Evolutionary conservation across 1,139 yeast species (phyloP), one percentile per base, ranked within the genome.

Genomic region (Scheffersomyces cryptocercus): DNA sequence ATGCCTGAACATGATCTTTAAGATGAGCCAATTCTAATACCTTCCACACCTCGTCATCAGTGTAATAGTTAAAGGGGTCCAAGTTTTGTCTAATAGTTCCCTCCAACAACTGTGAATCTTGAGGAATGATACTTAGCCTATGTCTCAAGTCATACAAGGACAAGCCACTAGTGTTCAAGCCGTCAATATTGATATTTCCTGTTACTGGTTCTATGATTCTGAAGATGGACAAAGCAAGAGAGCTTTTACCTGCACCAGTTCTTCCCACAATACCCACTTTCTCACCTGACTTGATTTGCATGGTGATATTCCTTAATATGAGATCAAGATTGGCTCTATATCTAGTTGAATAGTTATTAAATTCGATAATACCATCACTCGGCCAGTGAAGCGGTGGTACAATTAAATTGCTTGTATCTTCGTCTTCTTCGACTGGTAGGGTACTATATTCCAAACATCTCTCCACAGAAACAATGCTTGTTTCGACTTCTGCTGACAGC

Each of bases 191-290:
- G 34, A 81, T 77, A 11, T 64, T 51, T 2, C 95, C 95, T 2
- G 55, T 65, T 2, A 70, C 70, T 0, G 91, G 81, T 55, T 86
- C 93, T 57, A 93, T 89, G 39, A 93, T 84, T 61, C 99, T 76
- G 75, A 91, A 91, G 38, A 93, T 70, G 0, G 97, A 96, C 53
- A 93, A 69, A 0, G 97, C 90, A 57, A 93, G 75, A 1, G 97
- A 88, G 0, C 96, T 87, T 65, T 93, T 93, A 46, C 99, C 99
- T 3, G 98, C 98, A 51, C 99, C 99, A 0, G 99, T 91, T 61
- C 98, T 79, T 39, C 95, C 95, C 46, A 91, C 98, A 67, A 93
- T 89, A 51, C 99, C 99, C 55, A 93, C 75, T 64, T 93, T 93
- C 63, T 93, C 98, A 48, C 77, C 75, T 1, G 95, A 82, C 47